Percentiles rank a stretch among this genome's conserved stretches.
Conservation (phyloP, 176 grass and related monocot species). For the Cenchrus fungigraminus region DNA sequence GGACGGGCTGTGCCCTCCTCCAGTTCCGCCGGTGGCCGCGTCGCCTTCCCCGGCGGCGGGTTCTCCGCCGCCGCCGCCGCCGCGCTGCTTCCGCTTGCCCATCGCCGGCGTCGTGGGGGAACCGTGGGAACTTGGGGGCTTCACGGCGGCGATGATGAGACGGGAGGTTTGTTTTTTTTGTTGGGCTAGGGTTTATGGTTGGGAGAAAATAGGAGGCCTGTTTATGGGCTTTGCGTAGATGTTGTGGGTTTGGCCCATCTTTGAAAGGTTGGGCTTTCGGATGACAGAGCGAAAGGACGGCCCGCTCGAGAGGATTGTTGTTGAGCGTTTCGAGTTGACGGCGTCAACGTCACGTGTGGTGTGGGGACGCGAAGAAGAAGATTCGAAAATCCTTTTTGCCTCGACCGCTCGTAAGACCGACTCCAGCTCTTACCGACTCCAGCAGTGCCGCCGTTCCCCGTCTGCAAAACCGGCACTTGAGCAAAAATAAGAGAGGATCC, state of each 20-base stretch:
- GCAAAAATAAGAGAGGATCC: too few species aligned
- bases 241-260: background rate
- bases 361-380: too few species aligned
- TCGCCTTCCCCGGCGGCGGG: conserved; percentile 9
- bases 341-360: too few species aligned
- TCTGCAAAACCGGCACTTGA: too few species aligned
- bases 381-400: too few species aligned
- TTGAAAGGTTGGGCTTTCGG: background rate
- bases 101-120: conserved; percentile 43
- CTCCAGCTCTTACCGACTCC: too few species aligned
- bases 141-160: conserved; percentile 4
- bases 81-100: conserved; percentile 80
- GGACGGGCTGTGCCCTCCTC: conserved; percentile 62
- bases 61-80: conserved; percentile 2
- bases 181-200: conserved; percentile 47
- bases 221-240: background rate
- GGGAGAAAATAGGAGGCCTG: background rate
- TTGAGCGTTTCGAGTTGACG: too few species aligned
- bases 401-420: too few species aligned
- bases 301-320: background rate
- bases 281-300: background rate
- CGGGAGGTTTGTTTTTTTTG: background rate
- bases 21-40: background rate
- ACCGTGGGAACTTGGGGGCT: background rate
- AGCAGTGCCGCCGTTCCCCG: too few species aligned